Conservation (phyloP, 2,329 filamentous ascomycete genomes). For the Fusarium sacchari region DNA sequence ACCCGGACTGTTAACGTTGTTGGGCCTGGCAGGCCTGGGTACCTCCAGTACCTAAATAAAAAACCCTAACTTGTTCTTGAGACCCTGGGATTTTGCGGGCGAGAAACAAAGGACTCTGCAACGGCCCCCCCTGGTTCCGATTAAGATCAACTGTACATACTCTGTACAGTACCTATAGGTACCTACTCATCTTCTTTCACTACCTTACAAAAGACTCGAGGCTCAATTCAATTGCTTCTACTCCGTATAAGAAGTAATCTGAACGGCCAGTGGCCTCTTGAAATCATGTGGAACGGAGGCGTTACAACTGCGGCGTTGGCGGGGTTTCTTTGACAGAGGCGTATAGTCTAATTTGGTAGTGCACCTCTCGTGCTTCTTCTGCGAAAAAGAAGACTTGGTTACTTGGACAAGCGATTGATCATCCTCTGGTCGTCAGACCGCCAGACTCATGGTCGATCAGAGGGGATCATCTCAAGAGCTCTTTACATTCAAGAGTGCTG, state of each 20-base stretch:
- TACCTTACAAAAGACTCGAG: not conserved
- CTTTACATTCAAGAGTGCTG: not conserved
- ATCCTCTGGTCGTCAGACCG: conserved; percentile 25
- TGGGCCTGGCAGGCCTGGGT: not conserved
- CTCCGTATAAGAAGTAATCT: not conserved
- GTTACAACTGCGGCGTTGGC: conserved; percentile 27
- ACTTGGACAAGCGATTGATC: conserved; percentile 15
- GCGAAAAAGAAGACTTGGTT: not conserved
- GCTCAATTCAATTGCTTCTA: not conserved
- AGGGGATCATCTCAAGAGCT: conserved; percentile 16
- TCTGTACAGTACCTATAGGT: not conserved
- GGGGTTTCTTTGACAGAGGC: conserved; percentile 6
- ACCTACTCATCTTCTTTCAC: not conserved
- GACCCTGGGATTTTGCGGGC: not conserved
- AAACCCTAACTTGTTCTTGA: not conserved
- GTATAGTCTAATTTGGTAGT: conserved; percentile 5
- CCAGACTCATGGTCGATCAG: conserved; percentile 28
- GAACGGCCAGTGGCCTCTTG: conserved; percentile 12
- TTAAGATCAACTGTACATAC: not conserved
- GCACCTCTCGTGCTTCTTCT: not conserved
- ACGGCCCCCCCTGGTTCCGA: not conserved
- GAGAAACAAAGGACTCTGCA: conserved; percentile 1
- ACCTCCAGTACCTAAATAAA: not conserved
- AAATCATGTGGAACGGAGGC: conserved; percentile 28
- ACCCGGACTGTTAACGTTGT: conserved; percentile 13